Conservation (phyloP, 176 grass and related monocot species). For the Musa beccarii region DNA sequence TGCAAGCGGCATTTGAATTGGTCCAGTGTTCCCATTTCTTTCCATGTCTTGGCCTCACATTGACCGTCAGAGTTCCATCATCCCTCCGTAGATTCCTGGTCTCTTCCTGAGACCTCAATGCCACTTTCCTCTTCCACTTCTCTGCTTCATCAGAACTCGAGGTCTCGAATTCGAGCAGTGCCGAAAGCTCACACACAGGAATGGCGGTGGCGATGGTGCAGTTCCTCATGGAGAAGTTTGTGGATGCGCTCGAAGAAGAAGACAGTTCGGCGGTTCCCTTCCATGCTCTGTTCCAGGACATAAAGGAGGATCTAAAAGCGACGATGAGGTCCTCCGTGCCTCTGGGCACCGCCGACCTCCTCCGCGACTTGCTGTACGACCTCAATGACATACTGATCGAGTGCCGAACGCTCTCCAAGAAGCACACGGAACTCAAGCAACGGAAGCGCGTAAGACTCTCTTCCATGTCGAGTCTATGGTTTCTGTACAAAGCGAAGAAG, state of each 20-base stretch:
- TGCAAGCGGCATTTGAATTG: too few species aligned
- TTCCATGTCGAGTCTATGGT: not conserved
- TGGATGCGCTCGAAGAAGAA: slow-evolving; percentile 28
- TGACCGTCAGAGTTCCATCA: too few species aligned
- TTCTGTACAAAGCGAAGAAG: slow-evolving; percentile 22
- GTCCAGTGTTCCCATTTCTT: too few species aligned
- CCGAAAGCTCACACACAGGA: too few species aligned
- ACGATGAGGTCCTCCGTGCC: not conserved
- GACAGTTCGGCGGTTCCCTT: slow-evolving; percentile 27
- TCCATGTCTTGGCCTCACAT: too few species aligned
- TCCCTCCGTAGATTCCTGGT: too few species aligned
- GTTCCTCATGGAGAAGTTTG: slow-evolving; percentile 35
- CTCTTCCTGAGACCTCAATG: too few species aligned
- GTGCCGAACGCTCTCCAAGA: slow-evolving; percentile 24
- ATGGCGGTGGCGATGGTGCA: slow-evolving; percentile 33
- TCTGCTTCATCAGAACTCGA: too few species aligned
- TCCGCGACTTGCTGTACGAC: slow-evolving; percentile 37
- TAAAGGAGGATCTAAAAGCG: too few species aligned
- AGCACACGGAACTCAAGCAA: not conserved
- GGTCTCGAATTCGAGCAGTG: too few species aligned
- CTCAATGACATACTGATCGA: slow-evolving; percentile 39
- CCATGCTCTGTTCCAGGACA: slow-evolving; percentile 17
- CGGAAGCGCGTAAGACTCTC: too few species aligned
- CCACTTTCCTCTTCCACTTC: too few species aligned
- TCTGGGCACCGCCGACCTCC: slow-evolving; percentile 30